Base-by-base conservation (phyloP, 805 yeast species). In the Middelhovenomyces tepae region DNA sequence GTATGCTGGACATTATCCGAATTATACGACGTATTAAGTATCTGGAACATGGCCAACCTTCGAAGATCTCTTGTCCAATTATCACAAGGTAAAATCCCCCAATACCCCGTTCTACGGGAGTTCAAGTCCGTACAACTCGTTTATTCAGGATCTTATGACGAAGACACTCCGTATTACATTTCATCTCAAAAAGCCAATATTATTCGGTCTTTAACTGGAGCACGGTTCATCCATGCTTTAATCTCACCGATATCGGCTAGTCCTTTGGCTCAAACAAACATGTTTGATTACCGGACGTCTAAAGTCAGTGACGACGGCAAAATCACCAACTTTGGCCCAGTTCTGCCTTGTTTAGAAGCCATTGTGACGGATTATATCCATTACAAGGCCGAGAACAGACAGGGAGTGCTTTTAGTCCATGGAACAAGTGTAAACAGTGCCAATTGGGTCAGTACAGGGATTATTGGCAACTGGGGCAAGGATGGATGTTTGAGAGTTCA, bases 191-290 rank as follows among this genome's bases (percentile, higher is more conserved):
- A 53, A 5, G 32, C 50, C 7, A 38, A 44, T 7, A 34, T 22
- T 3, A 37, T 56, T 5, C 39, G 64, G 9, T 56, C 57, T 3
- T 47, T 57, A 10, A 35, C 57, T 3, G 65, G 65, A 5, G 37
- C 61, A 2, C 51, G 50, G 25, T 41, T 60, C 15, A 30, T 60
- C 8, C 61, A 55, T 30, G 44, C 57, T 1, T 36, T 60, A 7
- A 39, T 45, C 16, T 36, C 46, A 10, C 56, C 62, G 3, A 27
- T 28, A 2, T 36, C 48, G 16, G 48, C 47, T 4, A 45, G 59
- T 11, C 60, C 65, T 5, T 22, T 61, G 4, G 39, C 56, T 20
- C 65, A 61, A 40, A 59, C 65, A 3, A 21, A 30, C 22, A 31
- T 43, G 21, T 44, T 38, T 5, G 29, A 26, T 16, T 26, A 26